Percentiles rank a stretch among this genome's conserved stretches.
Evolutionary conservation across 306 rosid genomes (phyloP).

Genomic region (Vigna hirtella): DNA sequence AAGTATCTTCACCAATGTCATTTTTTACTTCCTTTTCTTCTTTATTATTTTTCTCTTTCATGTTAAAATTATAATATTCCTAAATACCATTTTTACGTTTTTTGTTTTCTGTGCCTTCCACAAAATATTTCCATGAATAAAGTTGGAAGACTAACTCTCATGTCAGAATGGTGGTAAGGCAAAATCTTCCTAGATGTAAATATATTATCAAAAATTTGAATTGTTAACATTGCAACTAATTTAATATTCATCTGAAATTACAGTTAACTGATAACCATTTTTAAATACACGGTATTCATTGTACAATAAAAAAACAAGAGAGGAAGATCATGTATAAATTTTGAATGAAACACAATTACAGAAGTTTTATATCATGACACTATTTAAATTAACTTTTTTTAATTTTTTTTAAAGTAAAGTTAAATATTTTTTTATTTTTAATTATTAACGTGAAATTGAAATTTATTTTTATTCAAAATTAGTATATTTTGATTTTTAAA

Average conservation of each 20-base stretch:
- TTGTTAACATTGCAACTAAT: background rate
- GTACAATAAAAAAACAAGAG: background rate
- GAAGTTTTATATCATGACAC: background rate
- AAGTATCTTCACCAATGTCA: constrained; percentile 48
- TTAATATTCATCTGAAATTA: too few species aligned
- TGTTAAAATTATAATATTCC: too few species aligned
- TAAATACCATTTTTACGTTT: too few species aligned
- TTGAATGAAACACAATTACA: background rate
- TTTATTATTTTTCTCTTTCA: too few species aligned
- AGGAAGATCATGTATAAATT: background rate
- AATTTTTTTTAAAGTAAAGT: too few species aligned
- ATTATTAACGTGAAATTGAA: too few species aligned
- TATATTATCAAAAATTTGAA: background rate
- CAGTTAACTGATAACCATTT: background rate
- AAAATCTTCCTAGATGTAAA: background rate
- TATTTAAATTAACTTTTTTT: background rate
- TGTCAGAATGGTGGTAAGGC: background rate
- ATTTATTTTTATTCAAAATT: too few species aligned
- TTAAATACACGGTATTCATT: background rate
- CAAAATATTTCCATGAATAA: background rate
- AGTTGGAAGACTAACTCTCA: background rate
- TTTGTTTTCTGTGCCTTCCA: too few species aligned
- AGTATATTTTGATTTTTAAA: too few species aligned
- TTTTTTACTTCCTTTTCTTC: too few species aligned
- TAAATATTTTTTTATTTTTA: too few species aligned